Percentiles rank a stretch among this genome's conserved stretches.
phyloP scores from a whole-genome alignment of 176 grass and related monocot species.

The Oropetium thomaeum region DNA sequence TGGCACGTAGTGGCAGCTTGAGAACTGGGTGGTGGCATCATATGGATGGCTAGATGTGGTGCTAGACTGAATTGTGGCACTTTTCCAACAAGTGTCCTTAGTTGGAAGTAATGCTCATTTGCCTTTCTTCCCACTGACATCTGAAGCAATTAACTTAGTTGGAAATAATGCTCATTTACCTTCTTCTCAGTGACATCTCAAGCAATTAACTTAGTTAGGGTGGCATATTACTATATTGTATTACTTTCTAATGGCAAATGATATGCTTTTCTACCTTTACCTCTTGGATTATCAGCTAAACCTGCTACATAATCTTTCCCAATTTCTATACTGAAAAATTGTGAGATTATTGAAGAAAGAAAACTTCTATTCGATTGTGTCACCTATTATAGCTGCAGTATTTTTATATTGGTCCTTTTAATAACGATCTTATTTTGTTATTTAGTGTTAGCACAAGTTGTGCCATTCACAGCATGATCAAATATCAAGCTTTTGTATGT shows the following conservation, averaged over 20 bases:
- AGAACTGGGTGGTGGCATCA: no score
- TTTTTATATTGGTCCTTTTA: not conserved
- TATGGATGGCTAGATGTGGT: no score
- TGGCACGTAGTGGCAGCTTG: no score
- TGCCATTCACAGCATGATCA: not conserved
- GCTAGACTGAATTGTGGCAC: no score
- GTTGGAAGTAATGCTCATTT: no score
- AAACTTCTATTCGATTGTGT: not conserved
- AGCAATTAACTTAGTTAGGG: no score
- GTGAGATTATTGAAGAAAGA: not conserved
- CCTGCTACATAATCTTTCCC: not conserved
- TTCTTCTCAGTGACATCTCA: no score
- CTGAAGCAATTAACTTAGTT: no score
- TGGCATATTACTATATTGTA: not conserved
- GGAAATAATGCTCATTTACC: not conserved
- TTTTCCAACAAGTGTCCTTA: no score
- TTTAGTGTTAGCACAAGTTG: not conserved
- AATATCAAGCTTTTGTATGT: not conserved
- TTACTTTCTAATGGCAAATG: not conserved
- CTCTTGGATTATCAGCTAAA: not conserved
- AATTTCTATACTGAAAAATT: not conserved
- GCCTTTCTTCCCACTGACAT: no score
- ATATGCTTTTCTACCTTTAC: not conserved
- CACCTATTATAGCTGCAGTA: not conserved
- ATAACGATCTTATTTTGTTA: not conserved